Percentiles rank a stretch among this genome's conserved stretches.
Conservation (phyloP, 1,284 basidiomycete species). For the Vanrija sp. region DNA sequence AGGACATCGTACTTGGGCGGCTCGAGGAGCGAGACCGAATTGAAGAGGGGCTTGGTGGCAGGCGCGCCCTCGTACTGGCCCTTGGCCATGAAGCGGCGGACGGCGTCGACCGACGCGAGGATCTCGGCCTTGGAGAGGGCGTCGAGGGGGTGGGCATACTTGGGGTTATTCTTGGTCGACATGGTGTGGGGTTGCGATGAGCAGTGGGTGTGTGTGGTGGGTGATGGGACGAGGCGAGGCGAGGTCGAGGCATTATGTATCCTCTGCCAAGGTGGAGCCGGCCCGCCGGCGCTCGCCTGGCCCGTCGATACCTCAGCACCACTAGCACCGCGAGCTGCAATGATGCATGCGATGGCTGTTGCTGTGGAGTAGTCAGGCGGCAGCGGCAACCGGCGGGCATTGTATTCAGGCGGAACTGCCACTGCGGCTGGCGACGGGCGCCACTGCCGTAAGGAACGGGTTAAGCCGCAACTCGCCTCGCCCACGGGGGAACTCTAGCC, state of each 20-base stretch:
- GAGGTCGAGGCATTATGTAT: too few relatives aligned
- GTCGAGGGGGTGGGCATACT: constrained; percentile 49
- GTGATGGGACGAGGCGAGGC: background rate
- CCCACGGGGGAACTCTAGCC: too few relatives aligned
- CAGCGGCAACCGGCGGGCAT: too few relatives aligned
- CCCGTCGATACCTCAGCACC: too few relatives aligned
- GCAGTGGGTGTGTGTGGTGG: background rate
- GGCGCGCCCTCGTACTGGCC: constrained; percentile 18
- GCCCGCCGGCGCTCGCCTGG: too few relatives aligned
- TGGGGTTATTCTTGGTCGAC: too few relatives aligned
- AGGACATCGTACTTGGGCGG: constrained; percentile 44
- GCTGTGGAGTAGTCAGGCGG: too few relatives aligned
- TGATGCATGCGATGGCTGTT: too few relatives aligned
- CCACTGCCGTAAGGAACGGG: too few relatives aligned
- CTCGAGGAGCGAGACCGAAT: constrained; percentile 44
- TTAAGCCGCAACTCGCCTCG: too few relatives aligned
- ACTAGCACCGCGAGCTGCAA: too few relatives aligned
- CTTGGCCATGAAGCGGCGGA: constrained; percentile 32
- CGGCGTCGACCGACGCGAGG: constrained; percentile 30
- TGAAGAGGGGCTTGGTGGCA: constrained; percentile 35
- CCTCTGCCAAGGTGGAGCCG: too few relatives aligned
- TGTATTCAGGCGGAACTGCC: background rate
- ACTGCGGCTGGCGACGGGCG: background rate
- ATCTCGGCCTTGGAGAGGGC: constrained; percentile 48
- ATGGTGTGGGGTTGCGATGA: background rate